Percentiles rank a stretch among this genome's conserved stretches.
These are phyloP conservation scores for Juncus effusus DNA, from an alignment of 176 grass and related monocot species.

Conservation along the genomic window DNA sequence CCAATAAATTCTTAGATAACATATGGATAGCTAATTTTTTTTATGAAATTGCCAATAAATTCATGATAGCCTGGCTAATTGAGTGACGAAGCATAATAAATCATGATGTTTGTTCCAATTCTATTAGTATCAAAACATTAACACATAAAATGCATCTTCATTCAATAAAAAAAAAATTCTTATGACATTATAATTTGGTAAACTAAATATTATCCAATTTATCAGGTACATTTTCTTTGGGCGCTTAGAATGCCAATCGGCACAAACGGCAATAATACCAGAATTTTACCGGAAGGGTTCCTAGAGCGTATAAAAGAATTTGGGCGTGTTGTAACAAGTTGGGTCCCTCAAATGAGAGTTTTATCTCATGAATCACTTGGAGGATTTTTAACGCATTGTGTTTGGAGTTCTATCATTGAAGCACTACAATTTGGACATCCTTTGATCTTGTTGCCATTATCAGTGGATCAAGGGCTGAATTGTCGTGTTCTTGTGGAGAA, in stretches of 20 bases:
- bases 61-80: too few species aligned
- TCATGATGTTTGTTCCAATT: too few species aligned
- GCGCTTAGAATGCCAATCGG: conserved; percentile 13
- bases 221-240: conserved; percentile 55
- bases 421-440: neutral
- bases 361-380: conserved; percentile 28
- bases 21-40: too few species aligned
- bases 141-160: too few species aligned
- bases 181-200: too few species aligned
- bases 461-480: conserved; percentile 29
- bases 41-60: too few species aligned
- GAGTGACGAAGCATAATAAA: too few species aligned
- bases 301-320: conserved; percentile 5
- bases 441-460: conserved; percentile 37
- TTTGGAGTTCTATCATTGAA: conserved; percentile 37
- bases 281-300: conserved; percentile 33
- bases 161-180: too few species aligned
- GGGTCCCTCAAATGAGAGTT: conserved; percentile 45
- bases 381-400: conserved; percentile 41
- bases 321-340: conserved; percentile 18
- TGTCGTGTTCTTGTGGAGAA: neutral
- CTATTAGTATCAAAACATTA: too few species aligned
- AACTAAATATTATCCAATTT: too few species aligned
- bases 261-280: neutral
- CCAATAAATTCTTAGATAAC: too few species aligned